phyloP scores from a whole-genome alignment of 768 basidiomycete genomes.

The Suillus decipiens region DNA sequence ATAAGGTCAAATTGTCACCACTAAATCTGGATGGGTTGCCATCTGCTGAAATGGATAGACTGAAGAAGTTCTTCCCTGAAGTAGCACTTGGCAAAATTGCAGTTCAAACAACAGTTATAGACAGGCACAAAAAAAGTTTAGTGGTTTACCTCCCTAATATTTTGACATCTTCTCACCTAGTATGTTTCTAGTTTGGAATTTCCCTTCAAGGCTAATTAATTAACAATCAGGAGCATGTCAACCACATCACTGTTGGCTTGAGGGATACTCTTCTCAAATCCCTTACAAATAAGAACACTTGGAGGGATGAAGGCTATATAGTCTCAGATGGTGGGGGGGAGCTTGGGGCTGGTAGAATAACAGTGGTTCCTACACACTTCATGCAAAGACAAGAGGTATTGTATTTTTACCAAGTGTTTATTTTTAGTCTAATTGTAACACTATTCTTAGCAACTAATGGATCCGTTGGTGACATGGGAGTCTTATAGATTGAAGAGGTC shows the following conservation, averaged over 20 bases:
- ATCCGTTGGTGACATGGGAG: background rate
- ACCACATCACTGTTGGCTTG: background rate
- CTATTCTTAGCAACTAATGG: background rate
- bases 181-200: background rate
- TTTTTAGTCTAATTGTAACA: background rate
- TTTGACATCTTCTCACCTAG: background rate
- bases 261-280: background rate
- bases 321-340: background rate
- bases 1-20: no score
- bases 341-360: background rate
- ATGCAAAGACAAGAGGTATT: slow-evolving; percentile 2
- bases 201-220: background rate
- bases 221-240: background rate
- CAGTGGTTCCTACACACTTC: background rate
- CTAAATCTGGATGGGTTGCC: no score
- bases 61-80: no score
- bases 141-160: background rate
- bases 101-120: no score
- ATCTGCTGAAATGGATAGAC: no score
- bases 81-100: no score
- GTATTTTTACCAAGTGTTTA: background rate
- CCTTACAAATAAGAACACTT: background rate
- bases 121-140: background rate
- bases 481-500: background rate
- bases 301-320: background rate